Evolutionary conservation across 345 rosid genomes (phyloP).

Genomic region (Sonneratia alba): DNA sequence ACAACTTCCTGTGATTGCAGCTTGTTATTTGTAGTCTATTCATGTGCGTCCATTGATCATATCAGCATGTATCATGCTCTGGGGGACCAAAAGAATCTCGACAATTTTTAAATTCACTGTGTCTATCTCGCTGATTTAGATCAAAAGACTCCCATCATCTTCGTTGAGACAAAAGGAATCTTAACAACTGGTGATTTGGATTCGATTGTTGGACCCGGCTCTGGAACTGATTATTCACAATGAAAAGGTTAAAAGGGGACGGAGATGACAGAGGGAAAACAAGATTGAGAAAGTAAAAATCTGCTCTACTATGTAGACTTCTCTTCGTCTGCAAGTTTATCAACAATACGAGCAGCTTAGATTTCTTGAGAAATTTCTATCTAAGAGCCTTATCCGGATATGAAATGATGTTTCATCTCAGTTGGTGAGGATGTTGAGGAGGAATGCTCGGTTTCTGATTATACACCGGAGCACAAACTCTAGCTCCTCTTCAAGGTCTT

Average conservation of each 20-base stretch:
- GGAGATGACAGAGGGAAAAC: background rate
- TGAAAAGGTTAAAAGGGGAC: background rate
- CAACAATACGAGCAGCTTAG: background rate
- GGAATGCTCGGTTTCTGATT: constrained; percentile 37
- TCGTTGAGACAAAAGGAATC: background rate
- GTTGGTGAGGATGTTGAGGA: constrained; percentile 29
- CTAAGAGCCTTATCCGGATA: background rate
- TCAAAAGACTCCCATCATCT: background rate
- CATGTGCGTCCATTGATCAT: background rate
- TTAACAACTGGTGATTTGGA: background rate
- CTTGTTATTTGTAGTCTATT: background rate
- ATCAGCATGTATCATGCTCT: background rate
- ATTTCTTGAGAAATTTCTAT: constrained; percentile 3
- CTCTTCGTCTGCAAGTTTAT: background rate
- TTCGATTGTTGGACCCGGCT: background rate
- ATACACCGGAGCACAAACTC: constrained; percentile 26
- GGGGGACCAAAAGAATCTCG: constrained; percentile 14
- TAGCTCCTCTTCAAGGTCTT: constrained; percentile 34
- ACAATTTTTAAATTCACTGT: constrained; percentile 5
- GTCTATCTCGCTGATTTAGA: background rate
- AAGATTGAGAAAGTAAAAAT: background rate
- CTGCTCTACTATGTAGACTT: background rate
- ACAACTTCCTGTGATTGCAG: background rate
- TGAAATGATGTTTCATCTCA: background rate
- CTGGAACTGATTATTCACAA: background rate